phyloP scores from a whole-genome alignment of 2,329 filamentous ascomycete genomes.

The Hypoxylon sp. region DNA sequence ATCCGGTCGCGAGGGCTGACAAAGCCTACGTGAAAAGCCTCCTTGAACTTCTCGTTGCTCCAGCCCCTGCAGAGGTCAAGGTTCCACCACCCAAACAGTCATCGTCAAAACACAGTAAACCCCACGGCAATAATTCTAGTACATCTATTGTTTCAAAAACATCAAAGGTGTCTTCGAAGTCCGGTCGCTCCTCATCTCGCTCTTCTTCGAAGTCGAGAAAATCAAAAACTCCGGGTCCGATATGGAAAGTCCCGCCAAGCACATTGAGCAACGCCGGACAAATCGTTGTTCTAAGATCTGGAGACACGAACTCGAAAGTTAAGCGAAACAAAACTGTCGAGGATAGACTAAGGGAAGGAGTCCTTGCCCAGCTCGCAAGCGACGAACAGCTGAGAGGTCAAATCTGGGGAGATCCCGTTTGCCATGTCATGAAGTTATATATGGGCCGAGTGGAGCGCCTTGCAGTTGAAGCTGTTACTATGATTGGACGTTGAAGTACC shows the following conservation, averaged over 20 bases:
- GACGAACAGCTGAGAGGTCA: constrained; percentile 77
- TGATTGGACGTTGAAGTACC: constrained; percentile 47
- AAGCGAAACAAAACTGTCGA: constrained; percentile 63
- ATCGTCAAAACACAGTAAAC: constrained; percentile 41
- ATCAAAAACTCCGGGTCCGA: constrained; percentile 53
- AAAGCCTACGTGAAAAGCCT: constrained; percentile 80
- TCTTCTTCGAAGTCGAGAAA: constrained; percentile 39
- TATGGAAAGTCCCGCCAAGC: constrained; percentile 75
- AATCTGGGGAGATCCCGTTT: constrained; percentile 85
- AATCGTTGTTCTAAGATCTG: constrained; percentile 74
- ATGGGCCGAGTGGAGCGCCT: constrained; percentile 77
- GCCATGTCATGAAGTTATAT: constrained; percentile 85
- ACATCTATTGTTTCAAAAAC: constrained; percentile 44
- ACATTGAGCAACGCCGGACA: constrained; percentile 78
- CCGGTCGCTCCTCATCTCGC: constrained; percentile 37
- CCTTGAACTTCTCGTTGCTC: constrained; percentile 76
- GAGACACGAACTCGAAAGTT: constrained; percentile 54
- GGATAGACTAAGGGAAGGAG: constrained; percentile 67
- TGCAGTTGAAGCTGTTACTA: constrained; percentile 76
- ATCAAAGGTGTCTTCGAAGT: constrained; percentile 49
- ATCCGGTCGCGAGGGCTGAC: constrained; percentile 83
- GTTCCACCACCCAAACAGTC: constrained; percentile 22
- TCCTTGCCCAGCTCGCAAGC: constrained; percentile 76
- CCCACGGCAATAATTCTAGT: constrained; percentile 50
- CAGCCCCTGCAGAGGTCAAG: constrained; percentile 59